Evolutionary conservation across 164 flowering plant genomes (phyloP), one percentile per base, ranked within the genome.

Genomic region (Dillenia turbinata): DNA sequence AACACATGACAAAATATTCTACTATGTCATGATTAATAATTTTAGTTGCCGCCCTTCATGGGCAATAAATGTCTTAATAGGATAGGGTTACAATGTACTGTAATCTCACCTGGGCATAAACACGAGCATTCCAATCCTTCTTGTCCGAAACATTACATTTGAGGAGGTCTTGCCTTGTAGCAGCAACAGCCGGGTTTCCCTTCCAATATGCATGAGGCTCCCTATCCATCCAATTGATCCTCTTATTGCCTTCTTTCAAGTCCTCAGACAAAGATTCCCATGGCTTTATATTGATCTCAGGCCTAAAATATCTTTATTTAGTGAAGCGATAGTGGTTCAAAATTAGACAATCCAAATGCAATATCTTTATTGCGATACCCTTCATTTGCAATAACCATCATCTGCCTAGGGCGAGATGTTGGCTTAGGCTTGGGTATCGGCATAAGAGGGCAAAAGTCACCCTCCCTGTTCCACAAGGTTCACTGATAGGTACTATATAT

Each of bases 151-250:
- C 82, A 69, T 85, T 85, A 52, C 92, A 87, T 64, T 74, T 85
- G 14, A 87, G 59, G 44, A 87, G 83, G 46, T 87, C 86, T 69
- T 71, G 72, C 60, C 92, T 75, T 11, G 77, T 75, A 9, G 9
- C 61, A 48, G 89, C 82, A 44, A 85, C 83, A 10, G 0, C 19
- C 0, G 92, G 85, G 60, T 85, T 85, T 11, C 92, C 92, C 57
- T 81, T 87, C 92, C 92, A 87, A 61, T 78, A 87, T 26, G 92
- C 92, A 74, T 81, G 66, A 12, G 89, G 88, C 40, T 85, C 85
- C 61, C 92, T 83, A 0, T 87, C 75, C n/a, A 62, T 43, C 89
- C 89, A 87, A 59, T n/a, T 69, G 9, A 9, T 73, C 67, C 66
- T 81, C 58, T 61, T 65, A 73, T 85, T 87, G 5, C 85, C 87